These are phyloP conservation scores for Ogataea thermomethanolica DNA, from an alignment of 805 yeast genomes.

Conservation along the genomic window DNA sequence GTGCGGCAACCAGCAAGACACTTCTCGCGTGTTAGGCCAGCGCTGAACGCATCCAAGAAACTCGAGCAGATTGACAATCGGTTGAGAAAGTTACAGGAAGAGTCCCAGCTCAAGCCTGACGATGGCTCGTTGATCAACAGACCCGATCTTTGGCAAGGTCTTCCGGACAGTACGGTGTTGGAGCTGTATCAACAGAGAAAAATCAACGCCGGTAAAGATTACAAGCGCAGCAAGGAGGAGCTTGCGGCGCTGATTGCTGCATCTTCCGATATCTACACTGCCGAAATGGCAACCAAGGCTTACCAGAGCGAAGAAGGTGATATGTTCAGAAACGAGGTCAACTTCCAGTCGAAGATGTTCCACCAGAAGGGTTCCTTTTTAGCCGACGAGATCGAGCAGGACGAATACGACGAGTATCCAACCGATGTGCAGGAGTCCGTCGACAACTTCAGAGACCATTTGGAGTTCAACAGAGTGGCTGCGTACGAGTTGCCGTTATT, in stretches of 20 bases:
- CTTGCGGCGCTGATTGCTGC: conserved; percentile 54
- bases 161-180: conserved; percentile 60
- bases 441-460: conserved; percentile 67
- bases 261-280: conserved; percentile 26
- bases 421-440: conserved; percentile 68
- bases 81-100: conserved; percentile 12
- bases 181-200: conserved; percentile 59
- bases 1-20: conserved; percentile 8
- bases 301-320: conserved; percentile 46
- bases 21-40: conserved; percentile 8
- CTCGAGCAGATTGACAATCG: conserved; percentile 13
- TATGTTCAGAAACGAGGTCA: conserved; percentile 37
- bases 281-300: conserved; percentile 24
- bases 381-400: conserved; percentile 35
- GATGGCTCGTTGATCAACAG: conserved; percentile 42
- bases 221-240: conserved; percentile 49
- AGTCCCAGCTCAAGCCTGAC: conserved; percentile 17
- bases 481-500: conserved; percentile 91
- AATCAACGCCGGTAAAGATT: conserved; percentile 45
- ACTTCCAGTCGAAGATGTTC: conserved; percentile 40
- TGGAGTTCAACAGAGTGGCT: conserved; percentile 75
- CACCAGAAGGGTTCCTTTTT: conserved; percentile 33
- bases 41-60: conserved; percentile 6
- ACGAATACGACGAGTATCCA: conserved; percentile 63
- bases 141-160: conserved; percentile 69